Base-by-base conservation (phyloP, 345 rosid genomes). In the Brassica carinata region DNA sequence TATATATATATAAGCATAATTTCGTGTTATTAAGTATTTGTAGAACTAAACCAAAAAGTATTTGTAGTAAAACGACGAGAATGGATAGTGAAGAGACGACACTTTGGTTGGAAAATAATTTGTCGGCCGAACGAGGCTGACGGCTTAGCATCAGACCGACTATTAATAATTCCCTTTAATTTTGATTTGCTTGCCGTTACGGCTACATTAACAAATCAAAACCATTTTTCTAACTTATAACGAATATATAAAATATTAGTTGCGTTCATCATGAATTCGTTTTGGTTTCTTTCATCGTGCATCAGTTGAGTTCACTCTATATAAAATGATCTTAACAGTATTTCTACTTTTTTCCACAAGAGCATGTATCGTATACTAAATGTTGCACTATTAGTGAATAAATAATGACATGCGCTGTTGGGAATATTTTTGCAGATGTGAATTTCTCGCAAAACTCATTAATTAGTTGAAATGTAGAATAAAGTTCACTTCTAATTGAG, bases 61-160 rank as follows among this genome's bases (percentile, higher is more conserved):
- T 19, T 33, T 66, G 51, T 9, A 66, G 34, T 23, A 31, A 43
- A 67, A 73, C 69, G 64, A 73, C 26, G 67, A 80, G 57, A 75
- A 67, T 64, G 77, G 80, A 81, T 81, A 71, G 38, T 57, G 80
- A 55, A 53, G 58, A 69, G 71, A 76, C 63, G 77, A 70, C 72
- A 64, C 27, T 70, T 75, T 75, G 77, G 71, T 71, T 71, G 80
- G 77, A 9, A 69, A 71, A 66, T 75, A 68, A 71, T 71, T 71
- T 75, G 80, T 81, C 73, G 77, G 73, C 73, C 64, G 69, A 76
- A 76, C 84, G 84, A 76, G 84, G 80, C 77, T 76, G 64, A 81
- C 74, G 80, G 45, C 80, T 77, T 71, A 18, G 51, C 2, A 40
- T 65, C 64, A 76, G 84, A 81, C 84, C 80, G 80, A 81, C 69